phyloP scores from a whole-genome alignment of 2,329 filamentous ascomycete genomes.

The Colletotrichum nymphaeae region DNA sequence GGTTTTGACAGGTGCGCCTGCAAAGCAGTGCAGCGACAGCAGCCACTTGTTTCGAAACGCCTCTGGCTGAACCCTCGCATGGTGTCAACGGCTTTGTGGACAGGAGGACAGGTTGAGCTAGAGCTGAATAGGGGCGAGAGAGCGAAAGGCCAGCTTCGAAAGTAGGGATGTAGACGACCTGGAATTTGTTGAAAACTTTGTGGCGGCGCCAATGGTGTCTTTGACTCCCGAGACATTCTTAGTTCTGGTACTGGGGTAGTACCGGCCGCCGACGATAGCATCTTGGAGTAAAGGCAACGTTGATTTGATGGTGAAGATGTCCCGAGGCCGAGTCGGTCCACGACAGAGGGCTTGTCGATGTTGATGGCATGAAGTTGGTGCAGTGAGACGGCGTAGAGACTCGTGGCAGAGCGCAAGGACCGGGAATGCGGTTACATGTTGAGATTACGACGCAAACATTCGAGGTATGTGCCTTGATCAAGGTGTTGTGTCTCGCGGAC shows the following conservation, averaged over 20 bases:
- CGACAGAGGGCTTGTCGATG: neutral
- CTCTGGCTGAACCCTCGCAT: neutral
- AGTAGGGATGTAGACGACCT: neutral
- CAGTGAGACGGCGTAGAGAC: conserved; percentile 13
- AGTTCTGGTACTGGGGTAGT: neutral
- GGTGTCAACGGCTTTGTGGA: neutral
- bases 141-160: conserved; percentile 3
- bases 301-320: neutral
- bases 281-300: neutral
- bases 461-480: neutral
- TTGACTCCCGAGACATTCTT: conserved; percentile 23
- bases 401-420: conserved; percentile 21
- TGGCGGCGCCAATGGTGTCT: conserved; percentile 1
- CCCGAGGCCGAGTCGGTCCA: neutral
- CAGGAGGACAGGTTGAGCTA: conserved; percentile 1
- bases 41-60: neutral
- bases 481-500: neutral
- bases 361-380: neutral
- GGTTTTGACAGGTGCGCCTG: neutral
- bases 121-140: conserved; percentile 14
- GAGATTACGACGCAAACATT: conserved; percentile 8
- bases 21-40: neutral
- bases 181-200: conserved; percentile 10
- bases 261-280: neutral
- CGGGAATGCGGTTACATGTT: neutral